Evolutionary conservation across 257 asterid species (phyloP), one percentile per base, ranked within the genome.

Genomic region (Leptodermis oblonga): DNA sequence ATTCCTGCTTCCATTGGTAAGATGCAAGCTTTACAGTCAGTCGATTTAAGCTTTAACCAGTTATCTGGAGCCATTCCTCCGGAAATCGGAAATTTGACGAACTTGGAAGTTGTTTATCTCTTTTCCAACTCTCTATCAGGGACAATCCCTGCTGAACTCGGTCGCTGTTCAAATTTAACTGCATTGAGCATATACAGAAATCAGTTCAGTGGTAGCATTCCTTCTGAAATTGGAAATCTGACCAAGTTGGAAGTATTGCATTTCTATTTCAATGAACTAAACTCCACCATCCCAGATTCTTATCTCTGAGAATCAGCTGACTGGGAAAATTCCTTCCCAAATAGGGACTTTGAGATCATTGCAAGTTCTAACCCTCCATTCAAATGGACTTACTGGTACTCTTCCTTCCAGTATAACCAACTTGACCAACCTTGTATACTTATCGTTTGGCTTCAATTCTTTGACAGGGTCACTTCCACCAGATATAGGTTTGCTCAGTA

Each of bases 311-410:
- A 92, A 92, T 70, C 73, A 74, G 28, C 70, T 92, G 30, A 67
- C 20, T 0, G 98, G 96, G 14, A 7, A 12, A 13, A 84, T 92
- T 51, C 86, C 95, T 31, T 36, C 83, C 1, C 70, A 62, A 46
- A 76, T 92, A 3, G 87, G 82, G 28, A 81, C 79, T 13, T 68
- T 86, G 80, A 76, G 68, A 66, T 86, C 98, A 25, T 69, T 92
- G 25, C 31, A 86, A 78, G 79, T 87, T 14, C 74, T 92, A 22
- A 92, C 96, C 43, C 94, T 92, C 69, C 98, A 92, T 58, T 72
- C 74, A 4, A 92, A 89, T 74, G 79, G 80, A 33, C 84, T 92
- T 67, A 81, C 84, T 0, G 96, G 95, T 17, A 87, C 72, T 70
- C 76, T 89, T 62, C 98, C 97, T 28, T 58, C 82, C 31, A 78